Percentiles rank a stretch among this genome's conserved stretches.
Evolutionary conservation across 176 grass and related monocot species (phyloP).

Genomic region (Musa schizocarpa): DNA sequence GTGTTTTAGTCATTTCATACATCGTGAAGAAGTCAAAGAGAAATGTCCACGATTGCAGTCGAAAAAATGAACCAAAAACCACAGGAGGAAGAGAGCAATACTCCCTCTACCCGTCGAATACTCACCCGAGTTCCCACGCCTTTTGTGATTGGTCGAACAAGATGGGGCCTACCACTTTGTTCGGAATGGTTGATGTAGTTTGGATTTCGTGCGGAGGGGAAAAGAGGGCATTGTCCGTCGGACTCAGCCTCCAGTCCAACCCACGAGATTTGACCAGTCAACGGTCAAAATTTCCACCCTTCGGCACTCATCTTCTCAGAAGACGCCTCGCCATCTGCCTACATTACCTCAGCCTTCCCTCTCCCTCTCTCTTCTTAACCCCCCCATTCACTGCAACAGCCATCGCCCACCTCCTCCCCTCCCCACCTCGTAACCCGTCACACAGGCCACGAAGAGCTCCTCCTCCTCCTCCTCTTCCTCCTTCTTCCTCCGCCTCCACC

Average conservation of each 20-base stretch:
- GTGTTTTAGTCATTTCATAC: not conserved
- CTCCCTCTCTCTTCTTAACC: not conserved
- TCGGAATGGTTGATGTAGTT: not conserved
- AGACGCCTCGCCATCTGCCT: conserved; percentile 7
- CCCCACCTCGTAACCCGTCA: not conserved
- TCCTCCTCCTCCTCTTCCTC: not conserved
- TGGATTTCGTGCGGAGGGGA: no score
- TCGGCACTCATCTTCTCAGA: conserved; percentile 7
- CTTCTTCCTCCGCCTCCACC: not conserved
- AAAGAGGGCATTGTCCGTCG: not conserved
- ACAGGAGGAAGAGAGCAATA: not conserved
- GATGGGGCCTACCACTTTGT: not conserved
- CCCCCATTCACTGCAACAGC: not conserved
- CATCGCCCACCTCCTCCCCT: not conserved
- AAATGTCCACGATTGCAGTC: not conserved
- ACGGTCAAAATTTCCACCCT: conserved; percentile 30
- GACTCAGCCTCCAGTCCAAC: conserved; percentile 29
- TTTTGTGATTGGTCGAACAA: no score
- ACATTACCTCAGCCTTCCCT: not conserved
- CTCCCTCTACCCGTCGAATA: not conserved
- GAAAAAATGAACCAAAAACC: not conserved
- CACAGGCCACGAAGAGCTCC: not conserved
- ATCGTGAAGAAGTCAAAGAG: not conserved
- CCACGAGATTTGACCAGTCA: conserved; percentile 30
- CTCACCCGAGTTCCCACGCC: not conserved